A percentile compares a stretch with the other conserved stretches of the same genome.
These are phyloP conservation scores for Chimonanthus praecox DNA, from an alignment of 164 flowering plant genomes.

Conservation along the genomic window DNA sequence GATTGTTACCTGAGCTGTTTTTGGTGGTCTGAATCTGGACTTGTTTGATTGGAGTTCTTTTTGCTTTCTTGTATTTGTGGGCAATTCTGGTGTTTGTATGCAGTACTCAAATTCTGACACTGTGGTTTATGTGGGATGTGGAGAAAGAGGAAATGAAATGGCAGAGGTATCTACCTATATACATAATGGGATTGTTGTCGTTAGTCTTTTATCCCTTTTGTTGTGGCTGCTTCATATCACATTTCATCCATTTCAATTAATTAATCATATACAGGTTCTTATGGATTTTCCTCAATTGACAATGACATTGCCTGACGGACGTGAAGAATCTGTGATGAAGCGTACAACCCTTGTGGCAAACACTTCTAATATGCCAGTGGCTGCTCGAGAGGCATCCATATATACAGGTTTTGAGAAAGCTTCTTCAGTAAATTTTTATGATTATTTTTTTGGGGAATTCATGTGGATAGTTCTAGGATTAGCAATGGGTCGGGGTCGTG, in stretches of 20 bases:
- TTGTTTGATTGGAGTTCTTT: neutral
- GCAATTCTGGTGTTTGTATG: conserved; percentile 19
- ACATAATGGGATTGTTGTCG: neutral
- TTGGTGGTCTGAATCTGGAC: neutral
- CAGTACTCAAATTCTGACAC: conserved; percentile 99
- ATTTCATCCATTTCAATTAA: neutral
- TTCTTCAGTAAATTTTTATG: too few relatives aligned
- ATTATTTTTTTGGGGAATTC: too few relatives aligned
- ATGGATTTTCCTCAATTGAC: conserved; percentile 99
- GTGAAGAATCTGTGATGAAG: conserved; percentile 99
- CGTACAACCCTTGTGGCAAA: conserved; percentile 99
- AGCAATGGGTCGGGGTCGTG: too few relatives aligned
- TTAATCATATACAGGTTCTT: conserved; percentile 60
- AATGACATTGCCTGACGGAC: conserved; percentile 99
- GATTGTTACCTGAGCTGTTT: neutral
- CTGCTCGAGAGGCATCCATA: conserved; percentile 99
- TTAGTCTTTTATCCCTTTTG: neutral
- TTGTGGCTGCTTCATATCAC: neutral
- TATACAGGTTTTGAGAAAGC: conserved; percentile 61
- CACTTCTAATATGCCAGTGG: conserved; percentile 99
- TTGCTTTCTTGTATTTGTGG: too few relatives aligned
- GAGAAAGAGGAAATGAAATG: conserved; percentile 99
- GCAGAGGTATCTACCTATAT: conserved; percentile 63
- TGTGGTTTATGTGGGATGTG: conserved; percentile 99
- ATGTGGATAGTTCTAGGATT: too few relatives aligned